phyloP scores from a whole-genome alignment of 345 rosid genomes.

The Boechera retrofracta region DNA sequence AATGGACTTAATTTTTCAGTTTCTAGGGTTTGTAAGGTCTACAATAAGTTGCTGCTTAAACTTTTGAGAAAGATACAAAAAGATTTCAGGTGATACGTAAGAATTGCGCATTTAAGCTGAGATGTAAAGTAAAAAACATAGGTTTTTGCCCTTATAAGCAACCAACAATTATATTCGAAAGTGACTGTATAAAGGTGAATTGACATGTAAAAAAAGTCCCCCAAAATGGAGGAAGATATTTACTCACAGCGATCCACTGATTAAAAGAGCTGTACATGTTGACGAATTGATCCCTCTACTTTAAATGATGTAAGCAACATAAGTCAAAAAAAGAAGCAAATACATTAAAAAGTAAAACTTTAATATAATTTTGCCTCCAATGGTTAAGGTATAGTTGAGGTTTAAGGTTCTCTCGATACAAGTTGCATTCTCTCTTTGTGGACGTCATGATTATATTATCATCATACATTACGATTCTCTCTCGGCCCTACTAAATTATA shows the following conservation, averaged over 20 bases:
- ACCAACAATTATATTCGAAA: constrained; percentile 26
- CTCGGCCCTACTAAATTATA: constrained; percentile 28
- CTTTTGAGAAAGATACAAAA: neutral
- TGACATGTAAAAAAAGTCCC: constrained; percentile 20
- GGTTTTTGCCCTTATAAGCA: neutral
- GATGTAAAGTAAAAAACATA: neutral
- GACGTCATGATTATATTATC: constrained; percentile 28
- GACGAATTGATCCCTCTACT: constrained; percentile 23
- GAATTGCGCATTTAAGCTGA: neutral
- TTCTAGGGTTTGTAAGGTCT: neutral
- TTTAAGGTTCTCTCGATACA: constrained; percentile 31
- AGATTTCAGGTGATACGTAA: neutral
- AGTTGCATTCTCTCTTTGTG: constrained; percentile 33
- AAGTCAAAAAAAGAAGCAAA: neutral
- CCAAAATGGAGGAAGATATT: constrained; percentile 38
- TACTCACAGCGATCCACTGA: constrained; percentile 18
- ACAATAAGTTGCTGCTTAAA: neutral
- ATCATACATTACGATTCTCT: constrained; percentile 25
- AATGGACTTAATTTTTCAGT: neutral
- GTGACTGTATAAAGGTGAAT: constrained; percentile 26
- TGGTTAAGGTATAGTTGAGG: constrained; percentile 28
- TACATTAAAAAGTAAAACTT: neutral
- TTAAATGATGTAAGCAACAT: constrained; percentile 27
- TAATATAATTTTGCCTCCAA: constrained; percentile 25
- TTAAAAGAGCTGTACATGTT: constrained; percentile 14